A percentile compares a stretch with the other conserved stretches of the same genome.
Evolutionary conservation across 805 yeast species (phyloP).

Genomic region (Metschnikowia anglica): DNA sequence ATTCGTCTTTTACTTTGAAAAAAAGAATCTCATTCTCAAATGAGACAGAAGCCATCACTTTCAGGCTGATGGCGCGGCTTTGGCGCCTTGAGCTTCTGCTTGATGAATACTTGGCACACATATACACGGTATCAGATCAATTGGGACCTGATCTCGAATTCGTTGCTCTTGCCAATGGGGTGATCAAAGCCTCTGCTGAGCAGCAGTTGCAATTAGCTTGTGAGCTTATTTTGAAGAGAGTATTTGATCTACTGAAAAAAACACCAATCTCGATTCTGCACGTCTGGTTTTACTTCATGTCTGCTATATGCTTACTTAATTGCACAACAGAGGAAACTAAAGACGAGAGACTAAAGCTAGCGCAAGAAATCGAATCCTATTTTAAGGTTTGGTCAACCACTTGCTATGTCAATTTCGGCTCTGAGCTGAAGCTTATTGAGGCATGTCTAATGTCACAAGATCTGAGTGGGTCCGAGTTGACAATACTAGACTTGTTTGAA

Average conservation of each 20-base stretch:
- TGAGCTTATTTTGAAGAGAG: conserved; percentile 15
- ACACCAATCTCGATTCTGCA: conserved; percentile 26
- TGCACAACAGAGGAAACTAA: conserved; percentile 23
- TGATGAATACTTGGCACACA: conserved; percentile 11
- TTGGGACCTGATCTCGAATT: conserved; percentile 18
- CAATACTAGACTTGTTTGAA: conserved; percentile 45
- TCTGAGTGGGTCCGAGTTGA: conserved; percentile 27
- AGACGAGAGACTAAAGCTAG: conserved; percentile 21
- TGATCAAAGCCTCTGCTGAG: conserved; percentile 15
- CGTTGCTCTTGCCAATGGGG: conserved; percentile 16
- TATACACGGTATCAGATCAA: background rate
- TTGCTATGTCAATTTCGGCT: conserved; percentile 38
- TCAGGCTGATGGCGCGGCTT: conserved; percentile 5
- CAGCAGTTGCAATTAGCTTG: conserved; percentile 23
- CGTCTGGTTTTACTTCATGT: conserved; percentile 23
- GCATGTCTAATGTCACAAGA: conserved; percentile 29
- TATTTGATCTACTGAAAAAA: conserved; percentile 23
- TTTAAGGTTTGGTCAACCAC: conserved; percentile 35
- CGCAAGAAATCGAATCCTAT: conserved; percentile 23
- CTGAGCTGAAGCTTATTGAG: conserved; percentile 36
- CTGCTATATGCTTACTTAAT: conserved; percentile 21
- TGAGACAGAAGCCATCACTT: conserved; percentile 8
- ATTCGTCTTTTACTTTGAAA: conserved; percentile 11
- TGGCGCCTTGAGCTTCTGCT: conserved; percentile 13
- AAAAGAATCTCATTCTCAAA: conserved; percentile 10